Conservation (phyloP, 169 alveolate genomes). For the Plasmodium reichenowi region DNA sequence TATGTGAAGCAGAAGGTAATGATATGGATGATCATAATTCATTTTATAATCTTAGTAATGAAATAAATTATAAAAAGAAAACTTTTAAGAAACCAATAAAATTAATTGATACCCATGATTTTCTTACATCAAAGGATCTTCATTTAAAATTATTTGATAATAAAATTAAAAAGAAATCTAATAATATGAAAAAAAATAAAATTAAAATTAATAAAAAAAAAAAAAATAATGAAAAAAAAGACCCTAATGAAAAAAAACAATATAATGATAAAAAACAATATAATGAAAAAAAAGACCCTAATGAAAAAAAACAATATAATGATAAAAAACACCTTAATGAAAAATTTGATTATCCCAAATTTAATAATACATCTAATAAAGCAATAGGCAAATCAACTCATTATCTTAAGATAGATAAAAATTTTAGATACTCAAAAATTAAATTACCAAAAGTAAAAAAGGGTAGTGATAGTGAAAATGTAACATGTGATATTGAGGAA, state of each 20-base stretch:
- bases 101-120: no score
- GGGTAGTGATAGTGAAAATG: constrained; percentile 17
- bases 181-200: constrained; percentile 24
- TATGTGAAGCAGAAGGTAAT: constrained; percentile 2
- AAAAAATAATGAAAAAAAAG: constrained; percentile 11
- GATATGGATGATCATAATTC: not conserved
- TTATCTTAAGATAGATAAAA: constrained; percentile 22
- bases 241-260: not conserved
- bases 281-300: constrained; percentile 9
- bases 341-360: constrained; percentile 28
- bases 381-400: constrained; percentile 46
- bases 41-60: not conserved
- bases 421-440: constrained; percentile 15
- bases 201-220: constrained; percentile 15
- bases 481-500: constrained; percentile 36
- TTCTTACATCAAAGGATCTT: constrained; percentile 1
- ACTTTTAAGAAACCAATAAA: not conserved
- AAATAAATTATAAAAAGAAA: constrained; percentile 6
- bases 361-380: constrained; percentile 32
- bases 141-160: constrained; percentile 11
- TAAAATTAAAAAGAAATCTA: constrained; percentile 13
- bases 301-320: constrained; percentile 12
- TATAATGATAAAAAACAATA: not conserved
- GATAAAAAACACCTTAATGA: constrained; percentile 20
- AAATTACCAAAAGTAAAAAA: constrained; percentile 26